Conservation (phyloP, 1,139 yeast genomes). For the Kluyveromyces sp. region DNA sequence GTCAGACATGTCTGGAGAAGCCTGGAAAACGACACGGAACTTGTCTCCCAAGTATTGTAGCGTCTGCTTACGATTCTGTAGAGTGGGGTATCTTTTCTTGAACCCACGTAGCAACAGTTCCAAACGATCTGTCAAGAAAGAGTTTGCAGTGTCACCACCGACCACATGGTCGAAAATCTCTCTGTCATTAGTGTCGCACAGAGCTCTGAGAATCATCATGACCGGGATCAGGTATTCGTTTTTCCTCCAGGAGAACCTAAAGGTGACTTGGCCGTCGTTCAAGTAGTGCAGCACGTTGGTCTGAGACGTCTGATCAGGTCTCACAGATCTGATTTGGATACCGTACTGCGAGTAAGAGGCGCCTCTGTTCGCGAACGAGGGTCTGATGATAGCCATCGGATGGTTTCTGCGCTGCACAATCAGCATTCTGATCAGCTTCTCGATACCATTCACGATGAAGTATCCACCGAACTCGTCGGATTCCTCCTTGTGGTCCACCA, state of each 20-base stretch:
- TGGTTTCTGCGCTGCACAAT: constrained; percentile 97
- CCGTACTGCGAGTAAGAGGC: constrained; percentile 83
- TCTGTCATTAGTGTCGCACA: constrained; percentile 84
- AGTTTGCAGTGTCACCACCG: constrained; percentile 78
- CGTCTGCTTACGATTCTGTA: constrained; percentile 78
- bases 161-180: constrained; percentile 95
- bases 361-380: constrained; percentile 92
- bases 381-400: constrained; percentile 95
- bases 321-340: constrained; percentile 86
- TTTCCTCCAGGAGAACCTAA: constrained; percentile 94
- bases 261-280: constrained; percentile 92
- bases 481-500: constrained; percentile 78
- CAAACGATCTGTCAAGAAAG: constrained; percentile 95
- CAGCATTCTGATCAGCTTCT: constrained; percentile 91
- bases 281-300: constrained; percentile 93
- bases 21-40: constrained; percentile 87
- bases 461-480: constrained; percentile 96
- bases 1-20: constrained; percentile 82
- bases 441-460: constrained; percentile 93
- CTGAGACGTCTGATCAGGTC: constrained; percentile 97
- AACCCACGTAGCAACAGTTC: constrained; percentile 84
- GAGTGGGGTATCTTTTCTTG: constrained; percentile 57
- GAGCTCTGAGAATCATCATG: constrained; percentile 84
- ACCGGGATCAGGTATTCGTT: constrained; percentile 93
- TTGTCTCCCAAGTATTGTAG: constrained; percentile 92